Percentiles rank a stretch among this genome's conserved stretches.
Evolutionary conservation across 164 flowering plant species (phyloP).

Genomic region (Tinospora cordifolia): DNA sequence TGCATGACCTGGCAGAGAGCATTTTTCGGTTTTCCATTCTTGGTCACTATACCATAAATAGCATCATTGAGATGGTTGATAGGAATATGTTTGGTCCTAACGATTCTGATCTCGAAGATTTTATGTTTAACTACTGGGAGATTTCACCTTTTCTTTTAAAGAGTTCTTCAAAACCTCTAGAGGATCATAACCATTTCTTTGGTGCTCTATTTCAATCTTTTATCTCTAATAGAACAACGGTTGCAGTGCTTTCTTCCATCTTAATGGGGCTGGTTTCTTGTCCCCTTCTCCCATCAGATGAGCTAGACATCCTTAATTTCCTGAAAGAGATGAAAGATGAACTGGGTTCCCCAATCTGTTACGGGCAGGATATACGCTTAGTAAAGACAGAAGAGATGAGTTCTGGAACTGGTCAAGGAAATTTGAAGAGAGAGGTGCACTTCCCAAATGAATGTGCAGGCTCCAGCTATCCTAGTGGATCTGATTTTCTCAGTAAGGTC

Average conservation of each 20-base stretch:
- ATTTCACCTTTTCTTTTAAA: slow-evolving; percentile 37
- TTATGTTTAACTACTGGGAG: slow-evolving; percentile 53
- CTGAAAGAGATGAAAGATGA: slow-evolving; percentile 38
- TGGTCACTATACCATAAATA: slow-evolving; percentile 8
- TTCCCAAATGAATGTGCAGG: slow-evolving; percentile 24
- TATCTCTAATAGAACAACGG: slow-evolving; percentile 18
- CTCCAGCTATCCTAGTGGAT: slow-evolving; percentile 12
- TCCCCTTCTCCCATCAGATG: slow-evolving; percentile 62
- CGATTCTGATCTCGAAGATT: slow-evolving; percentile 31
- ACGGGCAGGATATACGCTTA: slow-evolving; percentile 62
- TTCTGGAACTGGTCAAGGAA: slow-evolving; percentile 1
- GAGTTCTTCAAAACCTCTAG: slow-evolving; percentile 12
- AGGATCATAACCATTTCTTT: slow-evolving; percentile 25
- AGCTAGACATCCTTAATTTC: slow-evolving; percentile 43
- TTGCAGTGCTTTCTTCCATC: slow-evolving; percentile 32
- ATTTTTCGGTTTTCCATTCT: slow-evolving; percentile 60
- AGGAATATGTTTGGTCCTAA: slow-evolving; percentile 33
- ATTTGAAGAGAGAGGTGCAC: slow-evolving; percentile 40
- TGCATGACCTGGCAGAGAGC: slow-evolving; percentile 45
- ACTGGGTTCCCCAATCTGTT: slow-evolving; percentile 47
- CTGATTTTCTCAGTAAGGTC: slow-evolving; percentile 16
- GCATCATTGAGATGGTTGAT: slow-evolving; percentile 19
- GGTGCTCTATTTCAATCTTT: slow-evolving; percentile 25
- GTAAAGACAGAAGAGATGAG: slow-evolving; percentile 33
- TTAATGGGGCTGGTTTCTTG: slow-evolving; percentile 49